Evolutionary conservation across 176 grass and related monocot species (phyloP), one percentile per base, ranked within the genome.

Genomic region (Oryza meridionalis): DNA sequence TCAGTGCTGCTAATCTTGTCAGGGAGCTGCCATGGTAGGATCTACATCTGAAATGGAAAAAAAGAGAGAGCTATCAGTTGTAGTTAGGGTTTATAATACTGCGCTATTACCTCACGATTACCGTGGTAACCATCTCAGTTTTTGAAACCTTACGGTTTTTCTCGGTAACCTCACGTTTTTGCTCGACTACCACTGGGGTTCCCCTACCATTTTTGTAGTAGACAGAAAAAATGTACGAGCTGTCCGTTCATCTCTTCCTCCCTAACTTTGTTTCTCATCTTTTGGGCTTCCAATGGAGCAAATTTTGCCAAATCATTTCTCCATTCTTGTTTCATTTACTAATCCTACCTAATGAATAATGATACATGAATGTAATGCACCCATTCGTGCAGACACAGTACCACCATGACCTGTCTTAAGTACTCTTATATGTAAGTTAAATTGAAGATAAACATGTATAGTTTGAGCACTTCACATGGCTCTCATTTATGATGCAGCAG

Each of bases 401-500:
- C 19, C 58, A 62, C 58, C n/a, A 11, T 62, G 58, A 62, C 58
- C 58, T 62, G n/a, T 62, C 17, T 24, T 62, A 24, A 62, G 58
- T 62, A 24, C 58, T 6, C 4, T 6, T 40, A 40, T 9, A 61
- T 22, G 21, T 62, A 62, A 24, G n/a, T 22, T 62, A 62, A 62
- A 62, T n/a, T 62, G 58, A 62, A 62, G 58, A n/a, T 62, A 24
- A 62, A 9, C 58, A 11, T 24, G 58, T 62, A 46, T 46, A 24
- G 58, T 62, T 62, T 62, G 58, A n/a, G 58, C 58, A 11, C 21
- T 62, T 62, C 21, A 62, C 58, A 62, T 62, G 58, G n/a, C 58
- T 62, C 58, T 62, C 58, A 62, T 76, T 76, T 58, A 76, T 22
- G 27, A 29, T 4, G 40, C 69, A 45, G 69, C 69, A 72, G 42